Conservation (phyloP, 192 early-diverging fungal species). For the Umbelopsis isabellina region DNA sequence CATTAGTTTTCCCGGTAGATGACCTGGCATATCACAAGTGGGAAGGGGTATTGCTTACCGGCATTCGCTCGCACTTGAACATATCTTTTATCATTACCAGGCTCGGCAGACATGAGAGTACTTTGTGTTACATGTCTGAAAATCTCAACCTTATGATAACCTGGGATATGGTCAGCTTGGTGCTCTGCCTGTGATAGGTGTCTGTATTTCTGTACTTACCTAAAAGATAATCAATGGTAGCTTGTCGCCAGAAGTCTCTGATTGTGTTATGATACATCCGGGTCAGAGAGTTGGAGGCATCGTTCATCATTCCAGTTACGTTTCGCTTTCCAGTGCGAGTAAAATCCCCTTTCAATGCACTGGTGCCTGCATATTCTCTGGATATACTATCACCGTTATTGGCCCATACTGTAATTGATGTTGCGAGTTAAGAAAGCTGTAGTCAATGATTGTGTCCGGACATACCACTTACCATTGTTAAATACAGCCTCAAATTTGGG, state of each 20-base stretch:
- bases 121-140: constrained; percentile 36
- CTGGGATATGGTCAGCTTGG: neutral
- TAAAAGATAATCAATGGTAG: constrained; percentile 58
- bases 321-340: constrained; percentile 78
- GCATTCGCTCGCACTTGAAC: constrained; percentile 47
- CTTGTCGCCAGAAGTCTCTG: constrained; percentile 73
- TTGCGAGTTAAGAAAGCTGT: neutral
- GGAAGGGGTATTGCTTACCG: no score
- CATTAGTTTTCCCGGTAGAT: neutral
- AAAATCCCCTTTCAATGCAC: constrained; percentile 79
- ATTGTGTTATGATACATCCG: constrained; percentile 76
- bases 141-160: constrained; percentile 42
- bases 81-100: constrained; percentile 41
- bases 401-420: constrained; percentile 62
- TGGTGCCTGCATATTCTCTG: constrained; percentile 77
- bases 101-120: constrained; percentile 41
- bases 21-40: no score
- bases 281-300: constrained; percentile 77
- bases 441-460: neutral
- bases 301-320: constrained; percentile 71
- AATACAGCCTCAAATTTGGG: constrained; percentile 66
- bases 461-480: constrained; percentile 44
- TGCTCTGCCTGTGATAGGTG: constrained; percentile 41
- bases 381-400: constrained; percentile 83
- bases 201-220: constrained; percentile 36